Percentiles rank a stretch among this genome's conserved stretches.
phyloP scores from a whole-genome alignment of 2,329 filamentous ascomycete genomes.

The Didymellaceae sp. region DNA sequence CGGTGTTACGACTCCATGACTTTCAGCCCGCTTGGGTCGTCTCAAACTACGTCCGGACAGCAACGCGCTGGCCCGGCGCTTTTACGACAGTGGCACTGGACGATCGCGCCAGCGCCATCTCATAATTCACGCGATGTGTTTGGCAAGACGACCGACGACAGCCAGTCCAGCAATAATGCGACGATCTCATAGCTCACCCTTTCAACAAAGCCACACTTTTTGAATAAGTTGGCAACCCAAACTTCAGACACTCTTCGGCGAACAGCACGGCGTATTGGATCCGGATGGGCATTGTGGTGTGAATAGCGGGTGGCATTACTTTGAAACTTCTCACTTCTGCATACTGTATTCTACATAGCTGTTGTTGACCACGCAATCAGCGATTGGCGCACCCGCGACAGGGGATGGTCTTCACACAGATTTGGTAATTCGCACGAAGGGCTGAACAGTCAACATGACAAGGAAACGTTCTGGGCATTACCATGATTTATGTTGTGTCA shows the following conservation, averaged over 20 bases:
- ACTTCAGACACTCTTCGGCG: not conserved
- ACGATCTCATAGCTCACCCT: not conserved
- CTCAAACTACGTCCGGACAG: too few relatives aligned
- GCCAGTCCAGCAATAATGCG: not conserved
- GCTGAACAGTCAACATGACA: constrained; percentile 7
- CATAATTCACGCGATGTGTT: too few relatives aligned
- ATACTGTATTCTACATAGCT: constrained; percentile 38
- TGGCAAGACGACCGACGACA: too few relatives aligned
- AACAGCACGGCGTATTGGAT: constrained; percentile 6
- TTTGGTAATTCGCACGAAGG: constrained; percentile 2
- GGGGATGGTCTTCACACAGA: constrained; percentile 1
- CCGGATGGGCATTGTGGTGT: not conserved
- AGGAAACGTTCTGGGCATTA: constrained; percentile 4
- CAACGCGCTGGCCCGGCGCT: too few relatives aligned
- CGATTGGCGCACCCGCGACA: constrained; percentile 12
- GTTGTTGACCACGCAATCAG: constrained; percentile 19
- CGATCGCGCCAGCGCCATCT: too few relatives aligned
- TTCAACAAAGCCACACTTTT: not conserved
- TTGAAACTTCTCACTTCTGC: constrained; percentile 23
- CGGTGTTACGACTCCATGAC: too few relatives aligned
- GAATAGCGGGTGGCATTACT: constrained; percentile 5
- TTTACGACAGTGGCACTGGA: too few relatives aligned
- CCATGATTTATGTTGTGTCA: too few relatives aligned
- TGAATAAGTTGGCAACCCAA: not conserved
- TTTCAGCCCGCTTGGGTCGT: too few relatives aligned